Conservation (phyloP, 2,329 filamentous ascomycete genomes). For the Pyricularia sp. region DNA sequence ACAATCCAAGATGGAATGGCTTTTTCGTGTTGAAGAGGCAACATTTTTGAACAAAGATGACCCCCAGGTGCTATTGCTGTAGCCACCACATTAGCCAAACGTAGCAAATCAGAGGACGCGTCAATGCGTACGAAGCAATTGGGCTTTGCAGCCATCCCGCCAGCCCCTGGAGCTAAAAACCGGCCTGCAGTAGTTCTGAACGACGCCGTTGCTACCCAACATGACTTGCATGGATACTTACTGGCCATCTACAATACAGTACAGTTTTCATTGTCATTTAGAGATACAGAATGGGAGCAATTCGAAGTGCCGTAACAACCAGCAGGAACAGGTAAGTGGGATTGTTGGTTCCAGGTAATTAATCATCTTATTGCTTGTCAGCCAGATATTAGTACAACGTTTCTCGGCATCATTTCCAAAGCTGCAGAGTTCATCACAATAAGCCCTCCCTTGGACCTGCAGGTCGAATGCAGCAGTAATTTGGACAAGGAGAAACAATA, state of each 20-base stretch:
- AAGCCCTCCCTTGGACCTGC: background rate
- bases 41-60: background rate
- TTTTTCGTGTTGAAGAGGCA: too few species aligned
- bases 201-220: background rate
- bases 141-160: background rate
- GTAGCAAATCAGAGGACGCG: background rate
- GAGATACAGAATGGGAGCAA: background rate
- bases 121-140: background rate
- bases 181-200: background rate
- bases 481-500: background rate
- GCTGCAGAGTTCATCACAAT: background rate
- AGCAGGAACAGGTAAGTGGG: too few species aligned
- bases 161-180: background rate
- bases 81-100: background rate
- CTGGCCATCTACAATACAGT: too few species aligned
- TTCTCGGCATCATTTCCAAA: background rate
- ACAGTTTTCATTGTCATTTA: background rate
- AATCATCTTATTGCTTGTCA: background rate
- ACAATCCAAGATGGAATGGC: too few species aligned
- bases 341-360: too few species aligned
- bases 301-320: too few species aligned
- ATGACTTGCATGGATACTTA: background rate
- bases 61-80: background rate
- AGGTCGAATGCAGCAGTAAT: background rate
- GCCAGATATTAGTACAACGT: background rate